Percentiles rank a stretch among this genome's conserved stretches.
Evolutionary conservation across 169 alveolate species (phyloP).

Genomic region (Cryptosporidium muris): DNA sequence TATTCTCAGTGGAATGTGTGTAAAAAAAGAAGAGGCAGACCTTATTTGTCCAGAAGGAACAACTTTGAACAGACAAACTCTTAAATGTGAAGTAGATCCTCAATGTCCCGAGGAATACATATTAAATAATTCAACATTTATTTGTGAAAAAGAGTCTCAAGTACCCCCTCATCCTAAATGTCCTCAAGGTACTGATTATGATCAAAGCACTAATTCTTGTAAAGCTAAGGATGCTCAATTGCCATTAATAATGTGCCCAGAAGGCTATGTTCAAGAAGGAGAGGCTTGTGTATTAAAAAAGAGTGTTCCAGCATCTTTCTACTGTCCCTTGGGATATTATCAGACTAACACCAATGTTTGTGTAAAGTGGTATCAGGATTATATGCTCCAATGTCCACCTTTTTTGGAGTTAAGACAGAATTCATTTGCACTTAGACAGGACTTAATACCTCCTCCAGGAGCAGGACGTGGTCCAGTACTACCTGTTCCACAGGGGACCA

Average conservation of each 20-base stretch:
- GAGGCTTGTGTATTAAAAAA: conserved; percentile 55
- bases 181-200: conserved; percentile 67
- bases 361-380: conserved; percentile 68
- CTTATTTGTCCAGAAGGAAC: conserved; percentile 64
- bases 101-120: conserved; percentile 27
- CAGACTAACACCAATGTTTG: conserved; percentile 59
- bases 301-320: conserved; percentile 58
- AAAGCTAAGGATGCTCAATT: conserved; percentile 59
- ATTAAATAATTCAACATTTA: conserved; percentile 38
- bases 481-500: neutral
- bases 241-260: conserved; percentile 70
- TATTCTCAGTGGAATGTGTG: conserved; percentile 58
- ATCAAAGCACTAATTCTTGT: conserved; percentile 34
- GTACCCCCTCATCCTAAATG: conserved; percentile 67
- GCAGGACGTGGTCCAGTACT: conserved; percentile 69
- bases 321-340: conserved; percentile 54
- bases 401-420: conserved; percentile 39
- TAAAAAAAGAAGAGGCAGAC: conserved; percentile 38
- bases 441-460: conserved; percentile 65
- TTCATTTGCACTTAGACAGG: conserved; percentile 43
- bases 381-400: conserved; percentile 64
- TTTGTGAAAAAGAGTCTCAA: conserved; percentile 28
- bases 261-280: conserved; percentile 60
- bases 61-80: conserved; percentile 9
- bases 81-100: conserved; percentile 63